Evolutionary conservation across 2,329 filamentous ascomycete genomes (phyloP).

Genomic region (Beauveria pseudobassiana): DNA sequence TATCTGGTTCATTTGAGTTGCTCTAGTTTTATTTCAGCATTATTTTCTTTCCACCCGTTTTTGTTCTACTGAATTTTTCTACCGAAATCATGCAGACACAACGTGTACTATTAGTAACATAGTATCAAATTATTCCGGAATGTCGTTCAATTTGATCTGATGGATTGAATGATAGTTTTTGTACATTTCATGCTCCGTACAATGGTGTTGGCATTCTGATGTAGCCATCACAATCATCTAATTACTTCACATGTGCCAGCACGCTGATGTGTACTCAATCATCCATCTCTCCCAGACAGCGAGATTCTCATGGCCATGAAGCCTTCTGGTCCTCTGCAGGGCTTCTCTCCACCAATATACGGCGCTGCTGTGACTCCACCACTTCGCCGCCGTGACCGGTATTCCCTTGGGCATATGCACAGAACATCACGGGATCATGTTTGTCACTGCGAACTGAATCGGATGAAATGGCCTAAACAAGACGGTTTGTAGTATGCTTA

Average conservation of each 20-base stretch:
- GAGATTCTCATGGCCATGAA: conserved; percentile 2
- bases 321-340: background rate
- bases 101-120: conserved; percentile 6
- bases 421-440: too few relatives aligned
- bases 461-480: background rate
- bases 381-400: conserved; percentile 10
- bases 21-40: background rate
- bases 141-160: background rate
- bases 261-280: background rate
- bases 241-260: too few relatives aligned
- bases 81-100: background rate
- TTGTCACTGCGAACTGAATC: background rate
- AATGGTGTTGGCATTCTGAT: background rate
- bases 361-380: background rate
- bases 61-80: background rate
- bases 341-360: conserved; percentile 1
- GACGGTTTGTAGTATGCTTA: background rate
- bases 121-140: background rate
- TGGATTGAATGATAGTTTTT: background rate
- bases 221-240: too few relatives aligned
- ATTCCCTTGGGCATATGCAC: conserved; percentile 15
- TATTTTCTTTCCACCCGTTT: too few relatives aligned
- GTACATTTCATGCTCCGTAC: background rate
- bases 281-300: background rate
- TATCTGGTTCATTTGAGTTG: background rate